phyloP scores from a whole-genome alignment of 2,329 filamentous ascomycete genomes.

The Cladobotryum protrusum region DNA sequence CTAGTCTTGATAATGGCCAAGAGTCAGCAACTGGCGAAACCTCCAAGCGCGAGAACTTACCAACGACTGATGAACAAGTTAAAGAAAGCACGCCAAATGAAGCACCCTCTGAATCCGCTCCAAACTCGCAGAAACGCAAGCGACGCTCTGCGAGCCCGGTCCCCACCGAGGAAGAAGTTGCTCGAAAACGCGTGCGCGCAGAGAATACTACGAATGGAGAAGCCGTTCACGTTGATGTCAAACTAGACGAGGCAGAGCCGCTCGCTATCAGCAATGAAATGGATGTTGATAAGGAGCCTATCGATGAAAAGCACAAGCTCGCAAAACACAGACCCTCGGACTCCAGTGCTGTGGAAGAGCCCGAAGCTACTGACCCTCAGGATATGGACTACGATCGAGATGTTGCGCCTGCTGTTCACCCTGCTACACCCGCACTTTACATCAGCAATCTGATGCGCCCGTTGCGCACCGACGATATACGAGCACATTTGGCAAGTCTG shows the following conservation, averaged over 20 bases:
- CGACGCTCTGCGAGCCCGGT: constrained; percentile 58
- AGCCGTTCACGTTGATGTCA: constrained; percentile 6
- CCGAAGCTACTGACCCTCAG: constrained; percentile 5
- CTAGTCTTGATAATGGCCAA: constrained; percentile 6
- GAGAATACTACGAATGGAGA: constrained; percentile 16
- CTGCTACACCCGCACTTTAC: constrained; percentile 72
- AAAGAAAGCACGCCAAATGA: constrained; percentile 10
- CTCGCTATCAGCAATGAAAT: background rate
- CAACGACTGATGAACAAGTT: constrained; percentile 5
- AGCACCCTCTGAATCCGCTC: background rate
- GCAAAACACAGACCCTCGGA: background rate
- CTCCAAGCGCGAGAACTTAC: background rate
- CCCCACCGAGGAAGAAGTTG: constrained; percentile 46
- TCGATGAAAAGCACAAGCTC: background rate
- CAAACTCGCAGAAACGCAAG: constrained; percentile 58
- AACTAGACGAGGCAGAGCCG: constrained; percentile 6
- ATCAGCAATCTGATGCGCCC: constrained; percentile 89
- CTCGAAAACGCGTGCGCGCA: constrained; percentile 49
- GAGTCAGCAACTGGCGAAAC: constrained; percentile 1
- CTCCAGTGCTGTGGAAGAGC: background rate
- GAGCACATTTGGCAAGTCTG: constrained; percentile 62
- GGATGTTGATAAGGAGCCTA: background rate
- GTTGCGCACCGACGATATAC: constrained; percentile 61
- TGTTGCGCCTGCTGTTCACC: constrained; percentile 57
- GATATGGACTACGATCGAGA: constrained; percentile 30